Evolutionary conservation across 805 yeast genomes (phyloP).

Genomic region (Candida nitratophila): DNA sequence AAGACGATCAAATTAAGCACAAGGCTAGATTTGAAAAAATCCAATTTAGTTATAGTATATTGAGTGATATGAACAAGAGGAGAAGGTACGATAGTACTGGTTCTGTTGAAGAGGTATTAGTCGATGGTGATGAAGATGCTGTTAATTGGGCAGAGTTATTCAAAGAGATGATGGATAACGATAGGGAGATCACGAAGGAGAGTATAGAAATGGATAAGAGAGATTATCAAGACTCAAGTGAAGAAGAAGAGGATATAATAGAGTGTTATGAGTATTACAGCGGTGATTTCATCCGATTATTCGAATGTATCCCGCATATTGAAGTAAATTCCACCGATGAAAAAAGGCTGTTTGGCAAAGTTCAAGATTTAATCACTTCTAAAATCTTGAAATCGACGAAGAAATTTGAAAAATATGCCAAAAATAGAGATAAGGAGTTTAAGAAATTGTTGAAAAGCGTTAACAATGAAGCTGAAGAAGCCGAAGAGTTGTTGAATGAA

Average conservation of each 20-base stretch:
- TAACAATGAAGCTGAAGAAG: constrained; percentile 62
- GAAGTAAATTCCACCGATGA: constrained; percentile 58
- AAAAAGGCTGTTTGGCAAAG: constrained; percentile 45
- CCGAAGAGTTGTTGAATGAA: constrained; percentile 38
- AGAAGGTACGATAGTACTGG: constrained; percentile 68
- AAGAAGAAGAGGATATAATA: constrained; percentile 57
- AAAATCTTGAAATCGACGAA: constrained; percentile 25
- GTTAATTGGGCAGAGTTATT: constrained; percentile 59
- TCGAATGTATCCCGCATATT: constrained; percentile 74
- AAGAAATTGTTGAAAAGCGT: constrained; percentile 41
- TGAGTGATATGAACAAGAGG: constrained; percentile 52
- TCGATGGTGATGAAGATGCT: constrained; percentile 19
- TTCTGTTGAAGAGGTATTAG: constrained; percentile 31
- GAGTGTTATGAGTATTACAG: constrained; percentile 42
- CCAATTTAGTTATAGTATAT: constrained; percentile 67
- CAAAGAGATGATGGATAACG: constrained; percentile 31
- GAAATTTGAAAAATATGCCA: constrained; percentile 39
- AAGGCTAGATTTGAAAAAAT: constrained; percentile 50
- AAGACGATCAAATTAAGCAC: constrained; percentile 26
- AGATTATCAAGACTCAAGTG: constrained; percentile 55
- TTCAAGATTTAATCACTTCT: constrained; percentile 37
- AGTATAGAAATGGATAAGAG: constrained; percentile 61
- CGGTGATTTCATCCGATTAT: constrained; percentile 64
- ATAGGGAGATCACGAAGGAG: constrained; percentile 48
- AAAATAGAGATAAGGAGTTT: constrained; percentile 40